These are phyloP conservation scores for Diaporthe citrichinensis DNA, from an alignment of 2,329 filamentous ascomycete genomes.

Conservation along the genomic window DNA sequence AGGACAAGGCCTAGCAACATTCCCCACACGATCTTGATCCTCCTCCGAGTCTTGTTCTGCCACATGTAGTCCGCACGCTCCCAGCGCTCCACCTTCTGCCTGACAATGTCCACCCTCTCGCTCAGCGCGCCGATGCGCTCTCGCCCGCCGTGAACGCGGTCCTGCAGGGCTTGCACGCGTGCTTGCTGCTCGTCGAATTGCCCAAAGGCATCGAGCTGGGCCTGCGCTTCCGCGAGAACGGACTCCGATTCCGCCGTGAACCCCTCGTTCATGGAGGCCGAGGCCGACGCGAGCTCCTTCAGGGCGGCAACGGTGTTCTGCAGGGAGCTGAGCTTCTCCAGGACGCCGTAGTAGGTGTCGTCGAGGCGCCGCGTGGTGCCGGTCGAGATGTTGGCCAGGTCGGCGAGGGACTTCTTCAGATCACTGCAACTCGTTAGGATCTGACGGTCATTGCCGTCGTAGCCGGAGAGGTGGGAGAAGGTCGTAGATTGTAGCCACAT, in stretches of 20 bases:
- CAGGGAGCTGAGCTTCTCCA: constrained; percentile 76
- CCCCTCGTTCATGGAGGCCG: constrained; percentile 68
- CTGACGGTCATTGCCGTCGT: constrained; percentile 30
- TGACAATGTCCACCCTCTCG: constrained; percentile 74
- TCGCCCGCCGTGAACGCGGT: constrained; percentile 72
- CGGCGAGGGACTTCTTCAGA: constrained; percentile 64
- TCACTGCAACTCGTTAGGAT: constrained; percentile 54
- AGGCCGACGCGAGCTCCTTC: constrained; percentile 75
- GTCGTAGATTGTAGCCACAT: constrained; percentile 44
- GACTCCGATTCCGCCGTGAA: constrained; percentile 74
- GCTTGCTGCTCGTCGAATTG: constrained; percentile 76
- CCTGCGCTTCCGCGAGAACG: constrained; percentile 71
- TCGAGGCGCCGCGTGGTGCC: constrained; percentile 77
- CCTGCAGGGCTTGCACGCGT: constrained; percentile 73
- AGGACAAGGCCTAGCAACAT: constrained; percentile 66
- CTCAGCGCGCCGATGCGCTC: constrained; percentile 72
- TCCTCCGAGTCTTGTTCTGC: constrained; percentile 76
- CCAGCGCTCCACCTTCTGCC: constrained; percentile 75
- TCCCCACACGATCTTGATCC: constrained; percentile 75
- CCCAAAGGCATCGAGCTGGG: constrained; percentile 72
- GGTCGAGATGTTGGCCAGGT: constrained; percentile 72
- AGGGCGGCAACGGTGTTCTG: constrained; percentile 75
- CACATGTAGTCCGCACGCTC: constrained; percentile 77
- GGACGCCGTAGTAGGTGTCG: constrained; percentile 79
- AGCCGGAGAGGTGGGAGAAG: constrained; percentile 9